Conservation (phyloP, 2,329 filamentous ascomycete genomes). For the Talaromyces sp. region DNA sequence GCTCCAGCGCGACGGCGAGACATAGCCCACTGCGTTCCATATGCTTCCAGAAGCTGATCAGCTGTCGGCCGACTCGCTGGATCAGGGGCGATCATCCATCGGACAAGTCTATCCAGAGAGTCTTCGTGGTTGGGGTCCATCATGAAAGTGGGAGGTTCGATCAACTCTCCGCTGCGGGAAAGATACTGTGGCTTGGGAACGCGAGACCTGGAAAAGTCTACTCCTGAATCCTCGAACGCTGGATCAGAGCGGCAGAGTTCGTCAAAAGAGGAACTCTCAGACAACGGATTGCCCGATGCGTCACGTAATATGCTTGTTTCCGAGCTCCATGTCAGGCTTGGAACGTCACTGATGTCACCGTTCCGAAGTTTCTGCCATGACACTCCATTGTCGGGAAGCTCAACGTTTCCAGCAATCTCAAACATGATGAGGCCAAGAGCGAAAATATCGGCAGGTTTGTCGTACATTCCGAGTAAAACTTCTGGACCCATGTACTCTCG, state of each 20-base stretch:
- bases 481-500: conserved; percentile 95
- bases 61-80: conserved; percentile 70
- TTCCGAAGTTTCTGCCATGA: conserved; percentile 87
- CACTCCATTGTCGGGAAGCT: conserved; percentile 85
- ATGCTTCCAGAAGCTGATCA: conserved; percentile 67
- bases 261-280: conserved; percentile 43
- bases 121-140: conserved; percentile 66
- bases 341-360: conserved; percentile 84
- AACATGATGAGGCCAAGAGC: conserved; percentile 91
- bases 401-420: conserved; percentile 90
- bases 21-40: conserved; percentile 77
- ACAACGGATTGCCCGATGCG: conserved; percentile 65
- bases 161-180: conserved; percentile 54
- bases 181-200: conserved; percentile 27
- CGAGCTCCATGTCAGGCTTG: conserved; percentile 76
- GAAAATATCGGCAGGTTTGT: conserved; percentile 91
- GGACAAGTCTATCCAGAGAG: conserved; percentile 78
- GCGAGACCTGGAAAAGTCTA: conserved; percentile 27
- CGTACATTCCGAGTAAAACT: conserved; percentile 78
- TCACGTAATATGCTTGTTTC: conserved; percentile 70
- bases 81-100: conserved; percentile 80
- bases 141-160: conserved; percentile 83
- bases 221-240: conserved; percentile 44
- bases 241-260: conserved; percentile 43
- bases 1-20: conserved; percentile 76